Evolutionary conservation across 495 filamentous ascomycete genomes (phyloP).

Genomic region (Aspergillus mulundensis): DNA sequence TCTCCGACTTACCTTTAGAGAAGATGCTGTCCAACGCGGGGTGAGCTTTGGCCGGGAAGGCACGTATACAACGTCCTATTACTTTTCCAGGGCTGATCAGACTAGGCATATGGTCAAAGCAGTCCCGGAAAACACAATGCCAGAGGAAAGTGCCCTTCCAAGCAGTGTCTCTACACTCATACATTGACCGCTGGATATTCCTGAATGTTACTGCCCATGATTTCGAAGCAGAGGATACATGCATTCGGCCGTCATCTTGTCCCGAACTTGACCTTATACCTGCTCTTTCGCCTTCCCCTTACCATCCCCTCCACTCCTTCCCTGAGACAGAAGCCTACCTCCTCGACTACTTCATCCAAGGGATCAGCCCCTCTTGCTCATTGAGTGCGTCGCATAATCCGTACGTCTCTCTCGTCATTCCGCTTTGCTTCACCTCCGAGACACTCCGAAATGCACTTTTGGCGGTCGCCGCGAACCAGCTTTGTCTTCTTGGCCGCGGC

Average conservation of each 20-base stretch:
- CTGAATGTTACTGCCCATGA: conserved; percentile 13
- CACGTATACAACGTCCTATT: background rate
- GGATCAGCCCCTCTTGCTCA: conserved; percentile 15
- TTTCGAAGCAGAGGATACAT: background rate
- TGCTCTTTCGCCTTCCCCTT: background rate
- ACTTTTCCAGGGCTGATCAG: no score
- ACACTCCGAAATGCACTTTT: conserved; percentile 16
- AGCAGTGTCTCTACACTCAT: conserved; percentile 11
- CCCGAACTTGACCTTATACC: background rate
- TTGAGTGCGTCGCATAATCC: conserved; percentile 16
- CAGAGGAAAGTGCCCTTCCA: conserved; percentile 3
- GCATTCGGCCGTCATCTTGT: background rate
- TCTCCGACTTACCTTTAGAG: conserved; percentile 16
- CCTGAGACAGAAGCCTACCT: conserved; percentile 13
- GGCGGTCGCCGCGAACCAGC: conserved; percentile 18
- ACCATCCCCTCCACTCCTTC: conserved; percentile 11
- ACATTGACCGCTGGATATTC: conserved; percentile 16
- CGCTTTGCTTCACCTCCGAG: conserved; percentile 9
- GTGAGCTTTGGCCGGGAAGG: conserved; percentile 19
- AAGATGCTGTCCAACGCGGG: conserved; percentile 22
- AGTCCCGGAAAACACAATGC: background rate
- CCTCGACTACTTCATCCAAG: conserved; percentile 22
- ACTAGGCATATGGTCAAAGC: background rate
- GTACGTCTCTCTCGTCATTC: conserved; percentile 17
- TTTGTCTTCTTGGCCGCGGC: conserved; percentile 11